These are phyloP conservation scores for Aspergillus indologenus DNA, from an alignment of 495 filamentous ascomycete species.

Conservation along the genomic window DNA sequence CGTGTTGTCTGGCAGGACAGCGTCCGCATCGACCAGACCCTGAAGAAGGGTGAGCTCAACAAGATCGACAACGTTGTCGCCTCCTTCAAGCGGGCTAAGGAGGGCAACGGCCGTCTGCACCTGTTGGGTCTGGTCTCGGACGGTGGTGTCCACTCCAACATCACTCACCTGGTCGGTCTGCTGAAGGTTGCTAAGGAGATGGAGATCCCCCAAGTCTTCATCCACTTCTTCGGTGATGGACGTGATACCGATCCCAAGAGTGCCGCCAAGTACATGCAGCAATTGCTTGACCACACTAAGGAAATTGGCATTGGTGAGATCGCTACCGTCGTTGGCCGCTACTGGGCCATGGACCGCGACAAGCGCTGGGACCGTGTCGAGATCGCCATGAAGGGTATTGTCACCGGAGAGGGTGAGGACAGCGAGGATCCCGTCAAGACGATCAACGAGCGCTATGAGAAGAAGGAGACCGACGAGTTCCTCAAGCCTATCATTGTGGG, in stretches of 20 bases:
- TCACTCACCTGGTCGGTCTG: conserved; percentile 84
- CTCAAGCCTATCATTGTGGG: conserved; percentile 94
- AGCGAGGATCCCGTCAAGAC: conserved; percentile 81
- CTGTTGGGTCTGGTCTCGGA: conserved; percentile 87
- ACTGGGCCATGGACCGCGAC: conserved; percentile 99
- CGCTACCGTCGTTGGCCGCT: conserved; percentile 91
- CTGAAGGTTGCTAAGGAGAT: conserved; percentile 85
- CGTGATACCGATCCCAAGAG: conserved; percentile 97
- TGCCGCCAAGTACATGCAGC: conserved; percentile 77
- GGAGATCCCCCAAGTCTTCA: conserved; percentile 84
- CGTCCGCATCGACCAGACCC: conserved; percentile 90
- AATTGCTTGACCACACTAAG: conserved; percentile 70
- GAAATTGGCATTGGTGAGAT: conserved; percentile 84
- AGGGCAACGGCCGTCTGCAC: conserved; percentile 87
- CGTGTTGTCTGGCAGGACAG: conserved; percentile 99
- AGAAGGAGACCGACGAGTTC: conserved; percentile 93
- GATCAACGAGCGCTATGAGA: conserved; percentile 81
- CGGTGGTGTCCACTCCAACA: conserved; percentile 95
- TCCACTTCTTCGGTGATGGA: conserved; percentile 98
- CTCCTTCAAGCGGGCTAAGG: conserved; percentile 76
- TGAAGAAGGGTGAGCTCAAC: conserved; percentile 83
- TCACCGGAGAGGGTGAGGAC: conserved; percentile 80
- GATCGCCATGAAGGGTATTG: conserved; percentile 80
- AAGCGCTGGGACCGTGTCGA: conserved; percentile 97
- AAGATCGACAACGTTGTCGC: conserved; percentile 75